Evolutionary conservation across 129 eudicot species (phyloP).

Genomic region (Flaveria robusta): DNA sequence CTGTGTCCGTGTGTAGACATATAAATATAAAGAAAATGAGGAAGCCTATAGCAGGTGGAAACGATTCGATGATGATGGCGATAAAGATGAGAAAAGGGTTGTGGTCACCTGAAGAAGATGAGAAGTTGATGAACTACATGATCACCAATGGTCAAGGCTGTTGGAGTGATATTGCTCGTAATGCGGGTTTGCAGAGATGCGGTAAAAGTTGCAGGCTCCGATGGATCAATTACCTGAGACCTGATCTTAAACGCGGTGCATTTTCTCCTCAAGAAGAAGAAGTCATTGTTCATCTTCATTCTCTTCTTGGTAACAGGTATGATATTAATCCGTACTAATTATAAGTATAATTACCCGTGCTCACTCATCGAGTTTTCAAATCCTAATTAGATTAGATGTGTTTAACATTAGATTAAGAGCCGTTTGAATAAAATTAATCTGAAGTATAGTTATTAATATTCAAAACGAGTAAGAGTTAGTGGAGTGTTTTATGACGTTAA

Average conservation of each 20-base stretch:
- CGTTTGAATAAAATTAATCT: too few species aligned
- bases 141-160: slow-evolving; percentile 79
- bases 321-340: background rate
- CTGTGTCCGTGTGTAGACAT: background rate
- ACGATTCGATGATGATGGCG: slow-evolving; percentile 10
- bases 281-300: slow-evolving; percentile 80
- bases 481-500: background rate
- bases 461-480: background rate
- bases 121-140: slow-evolving; percentile 77
- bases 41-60: slow-evolving; percentile 51
- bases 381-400: too few species aligned
- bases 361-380: too few species aligned
- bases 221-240: slow-evolving; percentile 87
- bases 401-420: too few species aligned
- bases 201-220: slow-evolving; percentile 87
- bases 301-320: slow-evolving; percentile 92
- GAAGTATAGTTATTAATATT: too few species aligned
- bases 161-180: slow-evolving; percentile 87
- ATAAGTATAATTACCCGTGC: background rate
- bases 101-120: slow-evolving; percentile 93
- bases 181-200: slow-evolving; percentile 82
- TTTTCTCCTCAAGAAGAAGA: slow-evolving; percentile 92
- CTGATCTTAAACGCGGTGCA: slow-evolving; percentile 91
- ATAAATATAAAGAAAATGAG: slow-evolving; percentile 46
- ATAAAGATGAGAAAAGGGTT: slow-evolving; percentile 69